Evolutionary conservation across 208 protist genomes (phyloP), one percentile per base, ranked within the genome.

Genomic region (Crithidia fasciculata): DNA sequence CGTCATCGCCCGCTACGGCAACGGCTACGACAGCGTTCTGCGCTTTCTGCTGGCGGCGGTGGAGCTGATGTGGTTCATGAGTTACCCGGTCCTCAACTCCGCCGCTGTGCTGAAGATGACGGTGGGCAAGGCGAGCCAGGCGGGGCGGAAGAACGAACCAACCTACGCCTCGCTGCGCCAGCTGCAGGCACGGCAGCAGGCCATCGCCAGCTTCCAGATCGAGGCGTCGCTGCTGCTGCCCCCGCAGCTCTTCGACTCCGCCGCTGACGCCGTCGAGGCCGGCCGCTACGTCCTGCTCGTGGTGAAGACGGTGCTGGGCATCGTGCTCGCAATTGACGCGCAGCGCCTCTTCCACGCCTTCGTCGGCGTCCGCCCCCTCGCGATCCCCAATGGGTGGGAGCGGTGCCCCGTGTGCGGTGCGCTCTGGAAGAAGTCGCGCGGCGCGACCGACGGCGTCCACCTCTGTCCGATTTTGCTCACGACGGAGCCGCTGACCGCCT

Each of bases 311-410:
- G 68, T 91, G 8, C 72, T 91, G 4, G 73, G 71, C 37, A 3
- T 85, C 13, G 74, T 79, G 45, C 80, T 78, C 9, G 76, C 86
- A 9, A 52, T 91, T 10, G 84, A 80, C 54, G 76, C 81, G 49
- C 84, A 90, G 74, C 84, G 86, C 10, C 72, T 91, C 36, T 88
- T 91, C 57, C 74, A 94, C 80, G 89, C 84, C 8, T 53, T 88
- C 19, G 78, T 91, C 40, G 89, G 89, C 0, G 84, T 89, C 40
- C 85, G 81, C 15, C 84, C 83, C 5, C 81, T 94, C 37, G 71
- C 58, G n/a, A 76, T 90, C n/a, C 73, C 83, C 2, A 83, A 88
- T 39, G 82, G 86, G 15, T 87, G 77, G 74, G 84, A 88, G 47
- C 64, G 75, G 37, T 94, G 86, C 62, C 89, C 89, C 49, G 72